Evolutionary conservation across 169 alveolate genomes (phyloP).

Genomic region (Cryptosporidium felis): DNA sequence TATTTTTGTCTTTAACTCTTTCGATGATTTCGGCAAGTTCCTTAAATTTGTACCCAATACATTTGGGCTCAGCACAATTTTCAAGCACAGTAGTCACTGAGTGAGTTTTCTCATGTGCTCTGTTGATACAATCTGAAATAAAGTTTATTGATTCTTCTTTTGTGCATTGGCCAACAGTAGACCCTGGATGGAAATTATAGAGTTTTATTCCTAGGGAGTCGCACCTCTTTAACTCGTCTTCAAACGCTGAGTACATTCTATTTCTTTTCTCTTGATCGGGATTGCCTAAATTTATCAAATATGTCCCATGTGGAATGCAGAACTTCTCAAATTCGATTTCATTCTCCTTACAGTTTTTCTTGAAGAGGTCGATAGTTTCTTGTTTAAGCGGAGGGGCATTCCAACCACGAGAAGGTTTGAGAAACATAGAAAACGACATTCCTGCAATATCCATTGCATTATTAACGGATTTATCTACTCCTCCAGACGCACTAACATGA

Average conservation of each 20-base stretch:
- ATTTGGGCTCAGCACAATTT: constrained; percentile 90
- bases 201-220: constrained; percentile 84
- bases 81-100: constrained; percentile 84
- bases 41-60: constrained; percentile 87
- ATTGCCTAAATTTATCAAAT: constrained; percentile 87
- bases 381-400: constrained; percentile 82
- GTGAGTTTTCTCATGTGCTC: constrained; percentile 81
- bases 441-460: constrained; percentile 85
- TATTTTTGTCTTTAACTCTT: constrained; percentile 80
- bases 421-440: constrained; percentile 85
- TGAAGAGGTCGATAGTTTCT: constrained; percentile 77
- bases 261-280: constrained; percentile 87
- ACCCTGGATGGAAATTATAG: constrained; percentile 90
- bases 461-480: constrained; percentile 82
- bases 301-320: constrained; percentile 89
- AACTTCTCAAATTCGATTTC: constrained; percentile 75
- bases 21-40: constrained; percentile 83
- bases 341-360: constrained; percentile 74
- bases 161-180: constrained; percentile 62
- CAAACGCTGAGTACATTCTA: constrained; percentile 81
- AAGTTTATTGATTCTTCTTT: constrained; percentile 48
- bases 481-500: constrained; percentile 89
- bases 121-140: constrained; percentile 76
- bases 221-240: constrained; percentile 87
- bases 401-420: constrained; percentile 89